These are phyloP conservation scores for Venturia pyrina DNA, from an alignment of 2,329 filamentous ascomycete genomes.

Conservation along the genomic window DNA sequence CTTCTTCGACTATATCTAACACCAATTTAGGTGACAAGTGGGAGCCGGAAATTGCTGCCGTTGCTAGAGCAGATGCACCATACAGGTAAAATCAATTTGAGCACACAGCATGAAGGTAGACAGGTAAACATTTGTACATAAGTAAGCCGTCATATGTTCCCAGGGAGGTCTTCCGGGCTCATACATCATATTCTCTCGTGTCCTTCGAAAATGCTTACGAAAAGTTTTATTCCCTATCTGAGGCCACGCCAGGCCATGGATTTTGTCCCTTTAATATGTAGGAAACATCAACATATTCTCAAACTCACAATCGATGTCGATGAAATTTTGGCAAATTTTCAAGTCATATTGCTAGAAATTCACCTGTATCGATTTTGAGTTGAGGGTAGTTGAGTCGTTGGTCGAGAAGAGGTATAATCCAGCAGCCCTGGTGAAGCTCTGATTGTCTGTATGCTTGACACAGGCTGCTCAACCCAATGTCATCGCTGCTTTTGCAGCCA, in stretches of 20 bases:
- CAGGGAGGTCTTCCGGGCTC: background rate
- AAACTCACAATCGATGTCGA: too few species aligned
- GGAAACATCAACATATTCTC: too few species aligned
- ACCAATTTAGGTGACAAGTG: slow-evolving; percentile 45
- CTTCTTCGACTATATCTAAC: background rate
- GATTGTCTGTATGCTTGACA: too few species aligned
- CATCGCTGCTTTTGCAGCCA: too few species aligned
- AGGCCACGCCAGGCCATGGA: background rate
- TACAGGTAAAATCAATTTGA: slow-evolving; percentile 35
- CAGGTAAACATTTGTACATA: slow-evolving; percentile 2
- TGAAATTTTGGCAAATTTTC: too few species aligned
- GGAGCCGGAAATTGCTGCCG: slow-evolving; percentile 93
- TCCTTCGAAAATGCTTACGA: background rate
- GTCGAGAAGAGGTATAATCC: too few species aligned
- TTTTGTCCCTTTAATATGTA: background rate
- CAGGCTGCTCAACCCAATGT: too few species aligned
- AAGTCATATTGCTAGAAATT: too few species aligned
- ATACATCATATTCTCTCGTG: background rate
- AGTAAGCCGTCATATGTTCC: background rate
- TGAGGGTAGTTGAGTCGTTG: too few species aligned
- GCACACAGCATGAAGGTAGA: background rate
- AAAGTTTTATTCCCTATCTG: background rate
- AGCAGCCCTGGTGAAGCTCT: too few species aligned
- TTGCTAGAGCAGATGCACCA: slow-evolving; percentile 83
- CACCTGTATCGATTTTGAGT: too few species aligned